Base-by-base conservation (phyloP, 495 filamentous ascomycete species). In the Recurvomyces mirabilis region DNA sequence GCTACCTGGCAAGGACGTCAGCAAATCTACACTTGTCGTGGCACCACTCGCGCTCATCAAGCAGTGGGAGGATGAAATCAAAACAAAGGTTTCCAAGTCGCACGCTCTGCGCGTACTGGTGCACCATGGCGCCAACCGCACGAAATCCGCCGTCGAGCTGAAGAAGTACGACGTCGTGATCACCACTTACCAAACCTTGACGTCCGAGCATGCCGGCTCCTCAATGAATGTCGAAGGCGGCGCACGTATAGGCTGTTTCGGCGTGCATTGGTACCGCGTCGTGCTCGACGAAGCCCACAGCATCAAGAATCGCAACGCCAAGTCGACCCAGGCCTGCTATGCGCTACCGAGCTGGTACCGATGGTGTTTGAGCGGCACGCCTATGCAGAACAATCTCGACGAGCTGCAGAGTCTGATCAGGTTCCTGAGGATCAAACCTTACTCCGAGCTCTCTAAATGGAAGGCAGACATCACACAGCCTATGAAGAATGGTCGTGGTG, bases 361-460 rank as follows among this genome's bases (percentile, higher is more conserved):
- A 42, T 98, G 91, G 91, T 95, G 91, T 57, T 68, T 98, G 41
- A 93, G 86, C 2, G 91, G 91, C 47, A 98, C 91, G 5, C 91
- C 91, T 0, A 80, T 98, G 76, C 91, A 98, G 56, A 98, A 98
- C 58, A 95, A 94, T 48, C 72, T 98, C n/a, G 91, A 95, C 46
- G 91, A 98, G 63, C 64, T 98, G 33, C 89, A 96, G 49, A 91
- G 84, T 53, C 61, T 98, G 43, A 86, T 98, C 54, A 81, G 80
- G 33, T 98, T 98, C 57, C 68, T 98, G 7, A 74, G 85, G n/a
- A 93, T 96, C 59, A 79, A 81, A 48, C 93, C 91, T 1, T 96
- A 84, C 58, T 75, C 86, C 57, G 77, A 94, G 39, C 65, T 94
- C 11, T 67, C 71, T 6, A 70, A 78, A 35, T 98, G 88, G 87